phyloP scores from a whole-genome alignment of 192 early-diverging fungal species.

The Rhizophagus sp. region DNA sequence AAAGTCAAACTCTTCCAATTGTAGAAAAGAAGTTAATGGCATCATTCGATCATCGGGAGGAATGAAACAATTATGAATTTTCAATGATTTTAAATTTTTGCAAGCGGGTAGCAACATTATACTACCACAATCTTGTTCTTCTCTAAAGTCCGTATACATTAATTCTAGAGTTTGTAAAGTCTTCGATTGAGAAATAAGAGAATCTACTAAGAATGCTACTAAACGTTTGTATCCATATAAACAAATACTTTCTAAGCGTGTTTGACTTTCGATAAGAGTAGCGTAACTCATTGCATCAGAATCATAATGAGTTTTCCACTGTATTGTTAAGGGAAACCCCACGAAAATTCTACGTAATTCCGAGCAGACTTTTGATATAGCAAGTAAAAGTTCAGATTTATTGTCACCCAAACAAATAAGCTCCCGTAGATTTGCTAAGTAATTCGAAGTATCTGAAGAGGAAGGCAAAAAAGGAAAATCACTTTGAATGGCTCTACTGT shows the following conservation, averaged over 20 bases:
- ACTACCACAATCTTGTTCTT: neutral
- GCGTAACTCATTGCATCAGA: neutral
- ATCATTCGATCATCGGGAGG: neutral
- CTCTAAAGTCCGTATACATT: neutral
- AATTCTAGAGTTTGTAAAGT: neutral
- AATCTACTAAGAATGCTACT: neutral
- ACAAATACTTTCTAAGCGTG: slow-evolving; percentile 2
- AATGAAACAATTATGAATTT: neutral
- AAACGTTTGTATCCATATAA: neutral
- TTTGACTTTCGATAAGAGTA: neutral
- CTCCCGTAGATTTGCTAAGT: neutral
- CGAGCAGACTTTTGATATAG: no score
- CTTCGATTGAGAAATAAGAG: neutral
- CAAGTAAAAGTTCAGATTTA: no score
- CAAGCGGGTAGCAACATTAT: neutral
- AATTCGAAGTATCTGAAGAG: neutral
- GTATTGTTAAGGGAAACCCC: no score
- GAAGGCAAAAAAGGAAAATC: slow-evolving; percentile 1
- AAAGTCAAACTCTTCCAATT: slow-evolving; percentile 4
- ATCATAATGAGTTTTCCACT: neutral
- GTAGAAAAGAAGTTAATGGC: neutral
- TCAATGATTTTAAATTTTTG: neutral
- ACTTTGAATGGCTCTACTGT: neutral
- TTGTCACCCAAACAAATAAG: no score
- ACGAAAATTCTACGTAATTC: no score